Evolutionary conservation across 208 protist species (phyloP).

Genomic region (Leishmania gerbilli): DNA sequence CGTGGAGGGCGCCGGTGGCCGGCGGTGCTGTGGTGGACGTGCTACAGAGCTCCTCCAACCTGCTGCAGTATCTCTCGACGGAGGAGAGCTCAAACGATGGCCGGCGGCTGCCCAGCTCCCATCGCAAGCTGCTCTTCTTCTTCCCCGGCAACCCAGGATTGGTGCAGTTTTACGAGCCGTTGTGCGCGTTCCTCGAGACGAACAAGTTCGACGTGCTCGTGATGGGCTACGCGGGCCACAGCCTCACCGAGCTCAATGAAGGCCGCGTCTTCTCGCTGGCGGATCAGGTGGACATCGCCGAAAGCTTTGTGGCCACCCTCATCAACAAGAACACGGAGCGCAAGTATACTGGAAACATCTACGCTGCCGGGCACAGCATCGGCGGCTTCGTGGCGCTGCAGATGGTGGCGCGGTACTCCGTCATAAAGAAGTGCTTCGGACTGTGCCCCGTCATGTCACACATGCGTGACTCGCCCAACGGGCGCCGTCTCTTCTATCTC

Average conservation of each 20-base stretch:
- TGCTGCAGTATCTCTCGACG: slow-evolving; percentile 44
- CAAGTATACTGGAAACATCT: slow-evolving; percentile 56
- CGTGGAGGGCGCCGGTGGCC: slow-evolving; percentile 38
- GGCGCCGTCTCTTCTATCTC: slow-evolving; percentile 36
- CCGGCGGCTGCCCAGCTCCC: slow-evolving; percentile 3
- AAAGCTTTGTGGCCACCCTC: slow-evolving; percentile 42
- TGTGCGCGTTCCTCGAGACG: slow-evolving; percentile 33
- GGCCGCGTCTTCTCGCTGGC: slow-evolving; percentile 64
- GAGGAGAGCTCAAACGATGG: slow-evolving; percentile 19
- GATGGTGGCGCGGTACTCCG: slow-evolving; percentile 46
- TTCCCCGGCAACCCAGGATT: slow-evolving; percentile 78
- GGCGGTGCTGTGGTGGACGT: slow-evolving; percentile 55
- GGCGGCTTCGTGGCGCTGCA: slow-evolving; percentile 75
- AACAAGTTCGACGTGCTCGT: slow-evolving; percentile 64
- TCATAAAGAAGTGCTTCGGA: slow-evolving; percentile 63
- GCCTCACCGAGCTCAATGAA: slow-evolving; percentile 56
- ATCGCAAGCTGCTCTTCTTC: slow-evolving; percentile 51
- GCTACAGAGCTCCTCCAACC: slow-evolving; percentile 52
- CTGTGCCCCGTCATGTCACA: slow-evolving; percentile 67
- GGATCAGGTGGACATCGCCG: slow-evolving; percentile 70
- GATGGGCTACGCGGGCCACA: slow-evolving; percentile 79
- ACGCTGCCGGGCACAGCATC: slow-evolving; percentile 80
- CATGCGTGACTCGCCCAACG: slow-evolving; percentile 66
- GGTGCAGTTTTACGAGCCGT: slow-evolving; percentile 68
- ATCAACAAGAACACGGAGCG: slow-evolving; percentile 17